These are phyloP conservation scores for Verticillium alfalfae DNA, from an alignment of 2,329 filamentous ascomycete genomes.

Conservation along the genomic window DNA sequence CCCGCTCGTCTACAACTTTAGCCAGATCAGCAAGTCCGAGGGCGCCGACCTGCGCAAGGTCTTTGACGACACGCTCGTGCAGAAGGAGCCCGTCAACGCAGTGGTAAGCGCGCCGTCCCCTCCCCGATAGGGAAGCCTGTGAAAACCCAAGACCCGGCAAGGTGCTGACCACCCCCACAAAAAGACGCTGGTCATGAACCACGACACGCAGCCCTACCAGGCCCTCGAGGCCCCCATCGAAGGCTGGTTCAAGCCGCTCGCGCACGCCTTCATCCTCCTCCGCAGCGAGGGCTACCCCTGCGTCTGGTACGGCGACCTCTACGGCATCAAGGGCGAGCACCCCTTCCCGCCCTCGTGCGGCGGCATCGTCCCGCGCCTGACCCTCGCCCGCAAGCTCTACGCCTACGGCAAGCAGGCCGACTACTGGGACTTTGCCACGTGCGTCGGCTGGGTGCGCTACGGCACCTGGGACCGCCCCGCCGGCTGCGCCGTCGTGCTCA, in stretches of 20 bases:
- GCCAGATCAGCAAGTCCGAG: slow-evolving; percentile 47
- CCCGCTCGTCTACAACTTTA: slow-evolving; percentile 65
- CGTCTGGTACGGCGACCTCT: slow-evolving; percentile 67
- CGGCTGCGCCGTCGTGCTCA: slow-evolving; percentile 53
- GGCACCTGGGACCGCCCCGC: slow-evolving; percentile 38
- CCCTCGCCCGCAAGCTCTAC: slow-evolving; percentile 59
- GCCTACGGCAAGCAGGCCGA: slow-evolving; percentile 62
- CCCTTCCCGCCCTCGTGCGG: slow-evolving; percentile 46
- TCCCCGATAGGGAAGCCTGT: too few species aligned
- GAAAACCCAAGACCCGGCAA: too few species aligned
- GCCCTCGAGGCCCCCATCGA: slow-evolving; percentile 50
- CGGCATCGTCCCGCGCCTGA: slow-evolving; percentile 50
- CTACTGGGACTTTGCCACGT: slow-evolving; percentile 56
- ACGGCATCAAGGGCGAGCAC: slow-evolving; percentile 47
- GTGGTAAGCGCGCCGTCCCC: slow-evolving; percentile 17
- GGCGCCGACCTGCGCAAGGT: slow-evolving; percentile 58
- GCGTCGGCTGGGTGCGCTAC: slow-evolving; percentile 54
- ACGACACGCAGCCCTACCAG: slow-evolving; percentile 53
- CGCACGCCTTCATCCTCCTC: slow-evolving; percentile 67
- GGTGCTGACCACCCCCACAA: background rate
- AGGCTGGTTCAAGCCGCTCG: slow-evolving; percentile 64
- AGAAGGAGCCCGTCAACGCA: slow-evolving; percentile 25
- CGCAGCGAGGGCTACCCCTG: slow-evolving; percentile 58
- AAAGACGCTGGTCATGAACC: slow-evolving; percentile 64
- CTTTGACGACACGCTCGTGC: slow-evolving; percentile 56